Evolutionary conservation across 352 stramenopile species (phyloP), one percentile per base, ranked within the genome.

Genomic region (Phytophthora vignae): DNA sequence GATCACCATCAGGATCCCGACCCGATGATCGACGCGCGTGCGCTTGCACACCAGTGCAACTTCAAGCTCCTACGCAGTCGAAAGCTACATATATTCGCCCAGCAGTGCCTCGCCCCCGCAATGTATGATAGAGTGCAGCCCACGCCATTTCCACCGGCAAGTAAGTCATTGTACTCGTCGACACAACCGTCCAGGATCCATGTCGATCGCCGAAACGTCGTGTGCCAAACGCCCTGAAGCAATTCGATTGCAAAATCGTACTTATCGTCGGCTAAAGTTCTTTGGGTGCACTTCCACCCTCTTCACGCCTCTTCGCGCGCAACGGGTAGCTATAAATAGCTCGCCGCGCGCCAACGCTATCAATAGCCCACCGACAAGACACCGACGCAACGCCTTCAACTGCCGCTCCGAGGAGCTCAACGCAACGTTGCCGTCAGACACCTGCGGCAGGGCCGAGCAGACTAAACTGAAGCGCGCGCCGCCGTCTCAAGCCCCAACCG

Each of bases 31-130:
- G 4, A 44, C 44, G 55, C 52, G 54, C 62, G 53, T 56, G 62
- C 40, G 62, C 53, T 69, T 69, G 52, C 48, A 67, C 42, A 31
- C 14, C 29, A 64, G 60, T 19, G 55, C 62, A 71, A 66, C 64
- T 71, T 71, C 55, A 71, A 71, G 40, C 40, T 40, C 33, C 33
- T 40, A 40, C 33, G 9, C 33, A 14, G 33, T 40, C 5, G 4
- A 40, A 9, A 40, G 33, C 33, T 12, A 14, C 25, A 29, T 29
- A 29, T 29, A n/a, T n/a, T n/a, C 12, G 33, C 33, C 27, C 33
- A 40, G 33, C 33, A 9, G 15, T 14, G 33, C 9, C 33, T 38
- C 31, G 31, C 31, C 31, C 12, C 33, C 9, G 8, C 33, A 40
- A 40, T 15, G 33, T 4, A 40, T n/a, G n/a, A n/a, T n/a, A n/a